Evolutionary conservation across 2,329 filamentous ascomycete species (phyloP).

Genomic region (Penicillium sp.): DNA sequence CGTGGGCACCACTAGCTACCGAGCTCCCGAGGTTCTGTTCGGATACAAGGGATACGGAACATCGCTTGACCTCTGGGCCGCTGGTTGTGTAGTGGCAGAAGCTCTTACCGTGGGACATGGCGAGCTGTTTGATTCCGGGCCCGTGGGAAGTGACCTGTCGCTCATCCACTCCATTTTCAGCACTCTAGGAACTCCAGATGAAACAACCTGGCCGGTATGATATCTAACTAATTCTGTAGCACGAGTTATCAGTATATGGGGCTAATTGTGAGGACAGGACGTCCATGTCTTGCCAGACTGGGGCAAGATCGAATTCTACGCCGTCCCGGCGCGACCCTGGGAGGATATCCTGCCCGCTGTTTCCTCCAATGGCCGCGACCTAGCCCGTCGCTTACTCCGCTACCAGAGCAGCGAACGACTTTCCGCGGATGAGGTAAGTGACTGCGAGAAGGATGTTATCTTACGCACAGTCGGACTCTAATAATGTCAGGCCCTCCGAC

Average conservation of each 20-base stretch:
- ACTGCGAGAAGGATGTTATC: constrained; percentile 2
- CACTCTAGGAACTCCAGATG: constrained; percentile 82
- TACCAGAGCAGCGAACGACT: constrained; percentile 72
- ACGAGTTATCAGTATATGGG: background rate
- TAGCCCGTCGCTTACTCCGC: constrained; percentile 69
- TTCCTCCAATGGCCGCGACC: constrained; percentile 61
- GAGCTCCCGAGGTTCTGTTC: constrained; percentile 88
- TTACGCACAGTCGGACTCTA: constrained; percentile 10
- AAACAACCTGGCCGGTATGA: constrained; percentile 76
- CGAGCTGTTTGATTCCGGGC: constrained; percentile 81
- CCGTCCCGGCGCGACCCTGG: constrained; percentile 72
- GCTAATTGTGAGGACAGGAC: constrained; percentile 33
- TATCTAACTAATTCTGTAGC: background rate
- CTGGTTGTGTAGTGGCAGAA: constrained; percentile 83
- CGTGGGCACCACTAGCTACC: constrained; percentile 89
- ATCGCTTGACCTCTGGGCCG: constrained; percentile 84
- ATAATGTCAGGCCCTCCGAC: constrained; percentile 40
- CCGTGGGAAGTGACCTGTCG: constrained; percentile 88
- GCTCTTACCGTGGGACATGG: constrained; percentile 59
- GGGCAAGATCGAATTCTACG: constrained; percentile 78
- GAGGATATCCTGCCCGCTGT: constrained; percentile 67
- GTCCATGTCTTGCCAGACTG: constrained; percentile 73
- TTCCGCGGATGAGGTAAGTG: constrained; percentile 64
- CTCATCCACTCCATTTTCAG: constrained; percentile 92
- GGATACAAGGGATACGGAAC: constrained; percentile 73